Conservation (phyloP, 257 asterid species). For the Primulina huaijiensis region DNA sequence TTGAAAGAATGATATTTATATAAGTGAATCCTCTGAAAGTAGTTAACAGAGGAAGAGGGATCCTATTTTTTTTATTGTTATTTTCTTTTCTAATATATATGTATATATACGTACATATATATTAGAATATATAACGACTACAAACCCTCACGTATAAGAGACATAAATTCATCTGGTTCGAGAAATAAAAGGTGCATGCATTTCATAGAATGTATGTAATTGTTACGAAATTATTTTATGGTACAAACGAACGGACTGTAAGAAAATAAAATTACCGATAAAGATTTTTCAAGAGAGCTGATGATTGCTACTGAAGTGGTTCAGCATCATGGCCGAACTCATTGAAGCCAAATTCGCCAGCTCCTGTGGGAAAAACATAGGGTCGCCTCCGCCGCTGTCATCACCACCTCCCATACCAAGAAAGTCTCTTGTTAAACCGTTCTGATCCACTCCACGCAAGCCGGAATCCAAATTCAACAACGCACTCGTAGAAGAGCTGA, state of each 20-base stretch:
- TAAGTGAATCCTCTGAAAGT: no score
- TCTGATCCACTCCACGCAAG: constrained; percentile 38
- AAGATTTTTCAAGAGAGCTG: constrained; percentile 22
- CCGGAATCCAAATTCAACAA: constrained; percentile 35
- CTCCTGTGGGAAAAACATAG: constrained; percentile 58
- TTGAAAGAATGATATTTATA: no score
- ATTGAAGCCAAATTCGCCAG: constrained; percentile 70
- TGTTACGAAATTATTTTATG: neutral
- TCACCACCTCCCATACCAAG: constrained; percentile 74
- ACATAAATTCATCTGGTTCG: no score
- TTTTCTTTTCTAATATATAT: no score
- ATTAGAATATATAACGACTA: no score
- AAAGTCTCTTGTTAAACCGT: constrained; percentile 75
- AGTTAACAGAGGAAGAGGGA: no score
- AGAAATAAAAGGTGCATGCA: neutral
- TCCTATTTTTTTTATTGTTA: no score
- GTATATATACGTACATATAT: no score
- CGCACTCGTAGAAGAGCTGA: constrained; percentile 26
- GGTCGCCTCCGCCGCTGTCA: constrained; percentile 26
- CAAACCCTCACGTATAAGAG: no score
- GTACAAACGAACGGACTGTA: neutral
- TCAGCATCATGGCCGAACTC: constrained; percentile 74
- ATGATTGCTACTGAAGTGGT: constrained; percentile 54
- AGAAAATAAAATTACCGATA: neutral
- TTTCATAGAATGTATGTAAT: neutral